Conservation (phyloP, 495 filamentous ascomycete genomes). For the Xeromyces bisporus region DNA sequence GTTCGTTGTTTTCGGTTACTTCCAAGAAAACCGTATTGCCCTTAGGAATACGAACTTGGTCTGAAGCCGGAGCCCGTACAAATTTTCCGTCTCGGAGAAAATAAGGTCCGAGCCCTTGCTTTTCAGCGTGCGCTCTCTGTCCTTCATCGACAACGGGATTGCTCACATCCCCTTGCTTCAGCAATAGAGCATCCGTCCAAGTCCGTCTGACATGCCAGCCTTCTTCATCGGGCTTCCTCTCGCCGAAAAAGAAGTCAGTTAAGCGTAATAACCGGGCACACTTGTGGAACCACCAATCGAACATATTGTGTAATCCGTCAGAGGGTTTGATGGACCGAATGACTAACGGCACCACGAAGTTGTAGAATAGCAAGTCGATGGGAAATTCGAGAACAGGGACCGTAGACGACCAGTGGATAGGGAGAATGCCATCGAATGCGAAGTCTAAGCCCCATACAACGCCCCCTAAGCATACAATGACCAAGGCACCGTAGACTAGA, state of each 20-base stretch:
- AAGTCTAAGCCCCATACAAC: slow-evolving; percentile 83
- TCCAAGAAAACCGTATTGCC: slow-evolving; percentile 64
- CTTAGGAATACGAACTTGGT: slow-evolving; percentile 87
- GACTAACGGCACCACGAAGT: slow-evolving; percentile 78
- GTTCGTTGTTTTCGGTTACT: slow-evolving; percentile 51
- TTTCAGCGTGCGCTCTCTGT: slow-evolving; percentile 14
- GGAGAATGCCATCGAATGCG: slow-evolving; percentile 51
- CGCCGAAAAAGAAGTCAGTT: slow-evolving; percentile 83
- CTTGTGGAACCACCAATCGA: slow-evolving; percentile 88
- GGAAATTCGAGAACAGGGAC: slow-evolving; percentile 89
- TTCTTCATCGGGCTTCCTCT: slow-evolving; percentile 66
- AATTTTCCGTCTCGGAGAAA: slow-evolving; percentile 62
- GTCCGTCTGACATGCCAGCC: slow-evolving; percentile 40
- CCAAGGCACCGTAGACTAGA: slow-evolving; percentile 84
- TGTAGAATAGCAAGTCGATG: slow-evolving; percentile 87
- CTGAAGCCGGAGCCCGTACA: slow-evolving; percentile 78
- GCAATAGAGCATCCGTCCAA: slow-evolving; percentile 34
- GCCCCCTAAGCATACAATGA: slow-evolving; percentile 83
- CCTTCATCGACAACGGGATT: slow-evolving; percentile 28
- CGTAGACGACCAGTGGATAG: slow-evolving; percentile 82
- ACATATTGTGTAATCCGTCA: slow-evolving; percentile 65
- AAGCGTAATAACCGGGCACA: slow-evolving; percentile 69
- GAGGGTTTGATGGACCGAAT: slow-evolving; percentile 70
- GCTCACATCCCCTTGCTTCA: slow-evolving; percentile 31
- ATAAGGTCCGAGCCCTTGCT: slow-evolving; percentile 27